These are phyloP conservation scores for Mimosa pudica DNA, from an alignment of 306 rosid species.

Conservation along the genomic window DNA sequence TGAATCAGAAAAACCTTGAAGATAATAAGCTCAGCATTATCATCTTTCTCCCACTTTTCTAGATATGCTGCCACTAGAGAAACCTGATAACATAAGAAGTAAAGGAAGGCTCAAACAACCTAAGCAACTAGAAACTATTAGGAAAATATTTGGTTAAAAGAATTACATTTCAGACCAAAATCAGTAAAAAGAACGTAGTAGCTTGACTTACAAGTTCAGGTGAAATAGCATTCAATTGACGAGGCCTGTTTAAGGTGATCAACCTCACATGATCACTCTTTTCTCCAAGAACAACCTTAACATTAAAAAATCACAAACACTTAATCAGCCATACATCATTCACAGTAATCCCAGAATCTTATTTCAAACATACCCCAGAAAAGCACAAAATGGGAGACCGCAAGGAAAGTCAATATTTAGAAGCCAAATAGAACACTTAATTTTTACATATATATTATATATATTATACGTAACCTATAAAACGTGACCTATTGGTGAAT, in stretches of 20 bases:
- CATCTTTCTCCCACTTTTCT: slow-evolving; percentile 92
- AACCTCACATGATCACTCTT: slow-evolving; percentile 73
- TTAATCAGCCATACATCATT: neutral
- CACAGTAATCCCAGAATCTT: slow-evolving; percentile 1
- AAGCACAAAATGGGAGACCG: neutral
- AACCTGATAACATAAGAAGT: slow-evolving; percentile 54
- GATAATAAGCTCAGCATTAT: slow-evolving; percentile 68
- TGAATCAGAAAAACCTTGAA: slow-evolving; percentile 63
- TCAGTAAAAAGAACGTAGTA: neutral
- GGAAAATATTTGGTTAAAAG: too few relatives aligned
- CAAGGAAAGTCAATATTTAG: neutral
- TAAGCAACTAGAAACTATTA: neutral
- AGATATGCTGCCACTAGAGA: slow-evolving; percentile 69
- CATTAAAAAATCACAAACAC: slow-evolving; percentile 25
- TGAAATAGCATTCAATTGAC: slow-evolving; percentile 85
- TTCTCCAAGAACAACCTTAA: slow-evolving; percentile 83
- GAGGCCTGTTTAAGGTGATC: slow-evolving; percentile 79
- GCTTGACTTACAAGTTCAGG: slow-evolving; percentile 54
- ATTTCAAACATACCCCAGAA: neutral
- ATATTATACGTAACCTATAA: too few relatives aligned
- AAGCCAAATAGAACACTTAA: neutral
- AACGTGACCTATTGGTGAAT: too few relatives aligned
- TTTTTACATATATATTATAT: too few relatives aligned
- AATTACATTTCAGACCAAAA: neutral
- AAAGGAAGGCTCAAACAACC: too few relatives aligned